Evolutionary conservation across 2,329 filamentous ascomycete genomes (phyloP).

Genomic region (Coniochaeta pulveracea): DNA sequence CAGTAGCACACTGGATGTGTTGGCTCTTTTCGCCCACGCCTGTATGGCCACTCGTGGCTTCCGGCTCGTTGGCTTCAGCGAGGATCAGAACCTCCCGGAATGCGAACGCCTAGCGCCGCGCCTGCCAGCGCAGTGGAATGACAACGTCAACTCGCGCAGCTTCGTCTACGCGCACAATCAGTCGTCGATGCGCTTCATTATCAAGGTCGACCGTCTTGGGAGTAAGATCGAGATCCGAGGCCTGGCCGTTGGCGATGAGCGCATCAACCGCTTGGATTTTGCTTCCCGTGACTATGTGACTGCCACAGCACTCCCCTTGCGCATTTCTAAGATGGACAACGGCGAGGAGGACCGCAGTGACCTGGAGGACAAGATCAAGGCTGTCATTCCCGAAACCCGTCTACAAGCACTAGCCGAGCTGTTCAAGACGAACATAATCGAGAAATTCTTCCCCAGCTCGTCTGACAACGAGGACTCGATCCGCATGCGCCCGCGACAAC

Average conservation of each 20-base stretch:
- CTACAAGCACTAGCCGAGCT: constrained; percentile 57
- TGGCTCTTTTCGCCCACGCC: constrained; percentile 75
- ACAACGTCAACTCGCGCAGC: constrained; percentile 55
- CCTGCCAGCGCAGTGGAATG: constrained; percentile 73
- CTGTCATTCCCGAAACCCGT: constrained; percentile 60
- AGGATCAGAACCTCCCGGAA: constrained; percentile 59
- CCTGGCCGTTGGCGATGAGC: constrained; percentile 68
- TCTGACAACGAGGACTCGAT: constrained; percentile 29
- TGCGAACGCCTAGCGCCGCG: constrained; percentile 46
- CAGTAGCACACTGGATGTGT: constrained; percentile 65
- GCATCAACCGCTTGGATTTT: constrained; percentile 68
- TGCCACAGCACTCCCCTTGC: constrained; percentile 40
- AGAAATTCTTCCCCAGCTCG: constrained; percentile 71
- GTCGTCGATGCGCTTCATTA: constrained; percentile 71
- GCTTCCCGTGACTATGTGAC: constrained; percentile 65
- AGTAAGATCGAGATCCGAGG: constrained; percentile 76
- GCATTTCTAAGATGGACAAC: constrained; percentile 33
- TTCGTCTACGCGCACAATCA: constrained; percentile 84
- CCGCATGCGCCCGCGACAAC: background rate
- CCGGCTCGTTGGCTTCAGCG: constrained; percentile 68
- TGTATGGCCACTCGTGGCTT: constrained; percentile 75
- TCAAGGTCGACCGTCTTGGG: constrained; percentile 75
- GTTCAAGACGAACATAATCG: constrained; percentile 70
- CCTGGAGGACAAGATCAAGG: constrained; percentile 35
- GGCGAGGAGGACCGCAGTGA: constrained; percentile 36